A percentile compares a stretch with the other conserved stretches of the same genome.
Conservation (phyloP, 2,329 filamentous ascomycete genomes). For the Gnomoniopsis smithogilvyi region DNA sequence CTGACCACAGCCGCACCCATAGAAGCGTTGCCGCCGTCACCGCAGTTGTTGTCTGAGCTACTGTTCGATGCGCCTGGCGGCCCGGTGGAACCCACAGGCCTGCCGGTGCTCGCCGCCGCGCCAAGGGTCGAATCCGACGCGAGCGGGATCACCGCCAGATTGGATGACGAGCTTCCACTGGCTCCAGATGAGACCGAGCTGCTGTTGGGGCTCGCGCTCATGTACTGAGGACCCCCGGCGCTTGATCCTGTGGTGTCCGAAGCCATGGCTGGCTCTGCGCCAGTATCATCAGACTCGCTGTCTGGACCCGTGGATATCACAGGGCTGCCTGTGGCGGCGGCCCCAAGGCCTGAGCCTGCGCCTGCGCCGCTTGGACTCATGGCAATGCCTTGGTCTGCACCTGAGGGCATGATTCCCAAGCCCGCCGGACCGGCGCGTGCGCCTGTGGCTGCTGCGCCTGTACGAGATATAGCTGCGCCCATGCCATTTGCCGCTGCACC, state of each 20-base stretch:
- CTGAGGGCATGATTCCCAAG: background rate
- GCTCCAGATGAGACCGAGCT: background rate
- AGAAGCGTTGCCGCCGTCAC: background rate
- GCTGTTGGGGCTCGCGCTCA: background rate
- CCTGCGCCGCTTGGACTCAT: background rate
- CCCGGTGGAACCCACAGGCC: background rate
- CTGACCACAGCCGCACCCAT: background rate
- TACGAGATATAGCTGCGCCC: background rate
- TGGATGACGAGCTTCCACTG: background rate
- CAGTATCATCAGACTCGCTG: background rate
- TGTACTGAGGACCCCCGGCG: background rate
- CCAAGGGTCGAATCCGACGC: background rate
- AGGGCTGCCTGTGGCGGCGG: background rate
- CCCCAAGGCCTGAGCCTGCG: background rate
- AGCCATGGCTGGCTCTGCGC: background rate
- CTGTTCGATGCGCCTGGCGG: background rate
- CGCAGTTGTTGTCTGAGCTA: background rate
- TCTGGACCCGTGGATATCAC: background rate
- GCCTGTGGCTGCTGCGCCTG: background rate
- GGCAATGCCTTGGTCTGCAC: background rate
- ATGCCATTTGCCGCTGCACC: background rate
- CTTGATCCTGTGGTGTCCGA: background rate
- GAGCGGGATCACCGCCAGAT: background rate
- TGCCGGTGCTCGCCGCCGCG: background rate
- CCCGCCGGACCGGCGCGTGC: background rate